A percentile compares a stretch with the other conserved stretches of the same genome.
phyloP scores from a whole-genome alignment of 1,284 basidiomycete genomes.

The Tylopilus sp. region DNA sequence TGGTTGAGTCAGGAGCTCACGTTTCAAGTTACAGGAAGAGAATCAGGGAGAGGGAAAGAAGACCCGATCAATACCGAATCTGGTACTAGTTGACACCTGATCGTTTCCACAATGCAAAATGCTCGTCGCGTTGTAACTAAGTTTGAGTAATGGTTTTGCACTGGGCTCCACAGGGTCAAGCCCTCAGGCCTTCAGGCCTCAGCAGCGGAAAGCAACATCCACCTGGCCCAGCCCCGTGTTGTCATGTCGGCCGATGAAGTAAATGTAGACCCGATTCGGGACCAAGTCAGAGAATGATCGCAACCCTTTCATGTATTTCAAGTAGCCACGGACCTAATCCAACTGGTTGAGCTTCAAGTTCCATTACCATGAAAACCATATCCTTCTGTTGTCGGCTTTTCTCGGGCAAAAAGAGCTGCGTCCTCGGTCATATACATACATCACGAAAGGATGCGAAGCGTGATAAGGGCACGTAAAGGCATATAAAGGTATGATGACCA shows the following conservation, averaged over 20 bases:
- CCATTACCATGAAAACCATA: neutral
- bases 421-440: neutral
- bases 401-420: neutral
- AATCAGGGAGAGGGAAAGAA: neutral
- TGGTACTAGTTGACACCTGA: slow-evolving; percentile 1
- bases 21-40: slow-evolving; percentile 3
- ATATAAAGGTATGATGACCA: too few relatives aligned
- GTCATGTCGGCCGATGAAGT: slow-evolving; percentile 12
- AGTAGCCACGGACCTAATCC: neutral
- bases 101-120: neutral
- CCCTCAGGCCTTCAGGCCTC: too few relatives aligned
- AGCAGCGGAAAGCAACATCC: slow-evolving; percentile 7
- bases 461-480: too few relatives aligned
- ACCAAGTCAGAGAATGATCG: neutral
- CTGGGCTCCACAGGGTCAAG: slow-evolving; percentile 1
- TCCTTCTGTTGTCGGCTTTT: neutral
- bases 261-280: slow-evolving; percentile 8
- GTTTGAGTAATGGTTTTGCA: slow-evolving; percentile 6
- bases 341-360: slow-evolving; percentile 1
- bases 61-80: neutral
- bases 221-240: slow-evolving; percentile 9
- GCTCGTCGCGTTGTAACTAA: neutral
- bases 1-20: neutral
- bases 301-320: neutral
- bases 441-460: too few relatives aligned